A percentile compares a stretch with the other conserved stretches of the same genome.
Evolutionary conservation across 768 basidiomycete genomes (phyloP).

Genomic region (Clathrus columnatus): DNA sequence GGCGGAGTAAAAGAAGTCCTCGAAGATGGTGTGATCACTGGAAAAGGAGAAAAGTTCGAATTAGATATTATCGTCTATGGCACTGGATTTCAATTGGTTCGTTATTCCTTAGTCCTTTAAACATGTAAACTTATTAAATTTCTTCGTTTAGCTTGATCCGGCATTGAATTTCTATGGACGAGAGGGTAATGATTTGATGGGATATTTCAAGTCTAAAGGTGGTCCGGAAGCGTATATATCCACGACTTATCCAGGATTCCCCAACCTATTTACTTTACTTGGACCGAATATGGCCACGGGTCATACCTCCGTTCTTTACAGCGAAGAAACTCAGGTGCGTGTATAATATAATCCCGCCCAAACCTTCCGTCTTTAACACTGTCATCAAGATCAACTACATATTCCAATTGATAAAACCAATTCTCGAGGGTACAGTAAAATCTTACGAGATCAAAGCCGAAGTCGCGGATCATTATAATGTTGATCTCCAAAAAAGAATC

Average conservation of each 20-base stretch:
- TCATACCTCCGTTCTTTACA: constrained; percentile 50
- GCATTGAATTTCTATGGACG: constrained; percentile 30
- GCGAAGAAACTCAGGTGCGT: constrained; percentile 45
- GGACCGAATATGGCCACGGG: constrained; percentile 51
- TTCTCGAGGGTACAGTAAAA: constrained; percentile 38
- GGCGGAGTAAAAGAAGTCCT: constrained; percentile 40
- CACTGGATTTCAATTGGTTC: constrained; percentile 44
- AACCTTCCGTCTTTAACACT: neutral
- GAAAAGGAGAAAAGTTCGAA: neutral
- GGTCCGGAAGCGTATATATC: constrained; percentile 49
- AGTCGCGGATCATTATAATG: constrained; percentile 42
- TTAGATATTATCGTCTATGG: constrained; percentile 51
- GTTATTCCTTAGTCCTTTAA: too few species aligned
- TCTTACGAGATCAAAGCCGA: constrained; percentile 41
- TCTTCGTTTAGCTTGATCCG: too few species aligned
- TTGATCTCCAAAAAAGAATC: constrained; percentile 41
- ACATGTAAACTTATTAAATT: too few species aligned
- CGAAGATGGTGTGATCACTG: constrained; percentile 39
- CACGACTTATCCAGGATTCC: constrained; percentile 45
- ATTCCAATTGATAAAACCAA: constrained; percentile 42
- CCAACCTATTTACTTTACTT: constrained; percentile 41
- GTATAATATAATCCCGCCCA: constrained; percentile 3
- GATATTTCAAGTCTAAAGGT: constrained; percentile 40
- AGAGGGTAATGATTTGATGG: constrained; percentile 31
- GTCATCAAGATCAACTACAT: constrained; percentile 37